phyloP scores from a whole-genome alignment of 2,329 filamentous ascomycete species.

The Colletotrichum tropicicola region DNA sequence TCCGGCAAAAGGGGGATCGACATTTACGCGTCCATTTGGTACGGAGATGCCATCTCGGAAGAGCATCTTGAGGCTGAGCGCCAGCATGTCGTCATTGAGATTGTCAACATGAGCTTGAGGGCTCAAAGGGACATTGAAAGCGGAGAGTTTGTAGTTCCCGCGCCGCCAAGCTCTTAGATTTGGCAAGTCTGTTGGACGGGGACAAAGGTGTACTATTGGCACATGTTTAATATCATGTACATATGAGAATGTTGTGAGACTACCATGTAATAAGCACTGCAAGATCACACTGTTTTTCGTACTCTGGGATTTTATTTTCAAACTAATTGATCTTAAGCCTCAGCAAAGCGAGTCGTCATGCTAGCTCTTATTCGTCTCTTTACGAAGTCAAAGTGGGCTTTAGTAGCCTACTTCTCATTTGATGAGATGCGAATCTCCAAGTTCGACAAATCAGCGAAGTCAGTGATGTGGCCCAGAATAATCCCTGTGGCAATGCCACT shows the following conservation, averaged over 20 bases:
- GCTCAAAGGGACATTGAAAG: constrained; percentile 31
- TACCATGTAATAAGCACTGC: no score
- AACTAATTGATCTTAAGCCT: neutral
- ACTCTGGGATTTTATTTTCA: no score
- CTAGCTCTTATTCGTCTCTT: neutral
- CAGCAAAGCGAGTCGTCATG: neutral
- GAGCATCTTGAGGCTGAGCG: constrained; percentile 35
- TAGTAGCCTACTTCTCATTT: neutral
- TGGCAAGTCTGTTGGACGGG: neutral
- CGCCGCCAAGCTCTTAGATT: neutral
- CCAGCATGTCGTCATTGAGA: constrained; percentile 35
- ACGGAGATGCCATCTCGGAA: constrained; percentile 32
- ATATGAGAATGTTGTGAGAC: no score
- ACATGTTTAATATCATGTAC: no score
- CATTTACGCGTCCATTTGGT: constrained; percentile 35
- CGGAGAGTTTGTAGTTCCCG: constrained; percentile 1
- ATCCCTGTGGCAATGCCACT: no score
- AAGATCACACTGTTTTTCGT: no score
- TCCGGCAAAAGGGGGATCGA: constrained; percentile 23
- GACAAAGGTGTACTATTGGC: no score
- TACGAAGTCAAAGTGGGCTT: neutral
- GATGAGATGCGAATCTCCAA: neutral
- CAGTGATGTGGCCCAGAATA: neutral
- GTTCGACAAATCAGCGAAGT: neutral
- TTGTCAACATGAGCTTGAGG: constrained; percentile 33